Base-by-base conservation (phyloP, 225 moss, liverwort and hornwort species). In the Climacium dendroides region DNA sequence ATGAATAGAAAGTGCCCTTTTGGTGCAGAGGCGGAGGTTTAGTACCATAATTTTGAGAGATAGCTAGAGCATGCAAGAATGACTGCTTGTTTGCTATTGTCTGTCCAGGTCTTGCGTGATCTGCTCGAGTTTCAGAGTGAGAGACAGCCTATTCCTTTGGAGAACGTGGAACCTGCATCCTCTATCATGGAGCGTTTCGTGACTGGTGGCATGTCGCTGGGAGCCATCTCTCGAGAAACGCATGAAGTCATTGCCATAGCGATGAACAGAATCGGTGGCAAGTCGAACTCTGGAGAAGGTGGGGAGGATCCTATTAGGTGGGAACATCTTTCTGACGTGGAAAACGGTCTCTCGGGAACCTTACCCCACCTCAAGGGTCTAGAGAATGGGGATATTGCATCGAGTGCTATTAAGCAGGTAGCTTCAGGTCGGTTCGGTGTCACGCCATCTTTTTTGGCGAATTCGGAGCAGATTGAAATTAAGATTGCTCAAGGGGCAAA, bases 401-500 rank as follows among this genome's bases (percentile, higher is more conserved):
- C 97, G 19, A 98, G 98, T 86, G 98, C 98, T 28, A 98, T 98
- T 30, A 98, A 98, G 89, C 98, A 98, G 96, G 85, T 98, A 82
- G 98, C 98, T 73, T 98, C 98, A 54, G 98, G 98, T 60, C 91
- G 98, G 45, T 98, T 98, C 85, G 98, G 98, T 85, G 98, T 98
- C 11, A 98, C 98, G 48, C 98, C 98, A 59, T 95, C 98, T 50
- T 98, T 95, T 76, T 82, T 98, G 66, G 98, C 90, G 60, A 98
- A 98, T 89, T 94, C 97, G 20, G 85, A 91, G 83, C 98, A 98
- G 79, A 54, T 98, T 29, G 98, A 98, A 87, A 98, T 98, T 35
- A 98, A 98, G 91, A 94, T 98, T 85, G 98, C 98, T 19, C 98
- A 98, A 87, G 98, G 98, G 24, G 98, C 98, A 12, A 98, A 98